Percentiles rank a stretch among this genome's conserved stretches.
phyloP scores from a whole-genome alignment of 2,329 filamentous ascomycete species.

The Zymoseptoria passerinii region DNA sequence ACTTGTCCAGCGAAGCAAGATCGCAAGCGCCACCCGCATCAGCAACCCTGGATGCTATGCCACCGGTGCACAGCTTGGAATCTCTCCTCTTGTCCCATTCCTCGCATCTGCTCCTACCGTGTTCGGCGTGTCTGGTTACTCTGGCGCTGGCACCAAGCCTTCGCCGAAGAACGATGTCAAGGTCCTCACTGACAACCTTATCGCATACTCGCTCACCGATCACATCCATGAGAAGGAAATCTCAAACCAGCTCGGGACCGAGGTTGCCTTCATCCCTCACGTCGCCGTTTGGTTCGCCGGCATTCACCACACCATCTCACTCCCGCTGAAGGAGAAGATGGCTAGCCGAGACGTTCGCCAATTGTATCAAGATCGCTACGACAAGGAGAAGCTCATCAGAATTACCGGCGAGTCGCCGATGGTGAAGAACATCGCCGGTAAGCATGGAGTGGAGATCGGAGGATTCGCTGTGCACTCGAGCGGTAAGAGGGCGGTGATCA shows the following conservation, averaged over 20 bases:
- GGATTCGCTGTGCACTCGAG: slow-evolving; percentile 87
- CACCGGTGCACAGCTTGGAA: slow-evolving; percentile 82
- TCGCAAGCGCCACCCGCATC: slow-evolving; percentile 73
- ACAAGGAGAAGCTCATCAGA: slow-evolving; percentile 91
- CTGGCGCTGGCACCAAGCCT: slow-evolving; percentile 88
- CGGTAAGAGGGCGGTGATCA: slow-evolving; percentile 88
- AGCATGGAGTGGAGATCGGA: slow-evolving; percentile 87
- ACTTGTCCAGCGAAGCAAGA: slow-evolving; percentile 65
- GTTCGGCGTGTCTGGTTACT: slow-evolving; percentile 91
- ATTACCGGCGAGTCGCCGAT: slow-evolving; percentile 78
- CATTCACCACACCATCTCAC: slow-evolving; percentile 84
- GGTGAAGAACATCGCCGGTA: slow-evolving; percentile 75
- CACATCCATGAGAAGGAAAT: slow-evolving; percentile 96
- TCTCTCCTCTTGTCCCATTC: slow-evolving; percentile 65
- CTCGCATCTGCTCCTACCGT: slow-evolving; percentile 55
- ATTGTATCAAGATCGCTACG: slow-evolving; percentile 91
- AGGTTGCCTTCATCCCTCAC: slow-evolving; percentile 83
- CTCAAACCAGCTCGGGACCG: slow-evolving; percentile 62
- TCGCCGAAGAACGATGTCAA: slow-evolving; percentile 87
- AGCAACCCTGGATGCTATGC: slow-evolving; percentile 93
- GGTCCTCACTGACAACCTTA: slow-evolving; percentile 74
- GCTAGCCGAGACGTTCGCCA: slow-evolving; percentile 85
- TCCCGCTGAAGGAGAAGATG: slow-evolving; percentile 80
- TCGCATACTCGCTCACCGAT: slow-evolving; percentile 83
- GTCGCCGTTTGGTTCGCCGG: slow-evolving; percentile 97